These are phyloP conservation scores for Eimeria acervulina DNA, from an alignment of 169 alveolate species.

Conservation along the genomic window DNA sequence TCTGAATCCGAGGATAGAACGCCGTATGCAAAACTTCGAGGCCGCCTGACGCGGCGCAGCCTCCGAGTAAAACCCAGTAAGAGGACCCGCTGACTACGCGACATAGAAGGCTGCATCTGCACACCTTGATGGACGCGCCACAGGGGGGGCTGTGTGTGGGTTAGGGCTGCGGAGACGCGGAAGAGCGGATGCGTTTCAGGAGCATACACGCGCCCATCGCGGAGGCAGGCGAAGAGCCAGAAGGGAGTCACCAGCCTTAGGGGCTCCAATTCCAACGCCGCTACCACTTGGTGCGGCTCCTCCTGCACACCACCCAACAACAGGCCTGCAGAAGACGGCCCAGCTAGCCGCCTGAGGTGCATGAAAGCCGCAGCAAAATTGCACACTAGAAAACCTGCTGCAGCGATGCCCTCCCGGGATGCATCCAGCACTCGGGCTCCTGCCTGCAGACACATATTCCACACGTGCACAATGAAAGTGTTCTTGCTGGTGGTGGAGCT, in stretches of 20 bases:
- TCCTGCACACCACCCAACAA: not conserved
- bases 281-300: slow-evolving; percentile 11
- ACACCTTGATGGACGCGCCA: not conserved
- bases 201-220: slow-evolving; percentile 69
- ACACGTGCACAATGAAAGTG: not conserved
- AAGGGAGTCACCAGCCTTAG: slow-evolving; percentile 50
- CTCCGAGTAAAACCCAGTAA: slow-evolving; percentile 64
- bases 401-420: slow-evolving; percentile 36
- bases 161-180: slow-evolving; percentile 67
- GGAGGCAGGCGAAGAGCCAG: slow-evolving; percentile 72
- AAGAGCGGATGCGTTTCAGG: slow-evolving; percentile 60
- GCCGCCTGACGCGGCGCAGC: slow-evolving; percentile 67
- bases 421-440: slow-evolving; percentile 66
- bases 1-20: slow-evolving; percentile 51
- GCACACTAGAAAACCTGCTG: slow-evolving; percentile 35
- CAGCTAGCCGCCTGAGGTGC: slow-evolving; percentile 45
- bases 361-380: slow-evolving; percentile 65
- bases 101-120: not conserved
- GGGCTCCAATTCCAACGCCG: slow-evolving; percentile 45
- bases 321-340: not conserved
- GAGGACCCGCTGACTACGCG: slow-evolving; percentile 43
- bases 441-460: slow-evolving; percentile 21
- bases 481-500: not conserved
- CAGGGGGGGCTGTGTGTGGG: slow-evolving; percentile 62
- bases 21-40: not conserved